phyloP scores from a whole-genome alignment of 306 rosid genomes.

The Trifolium repens region DNA sequence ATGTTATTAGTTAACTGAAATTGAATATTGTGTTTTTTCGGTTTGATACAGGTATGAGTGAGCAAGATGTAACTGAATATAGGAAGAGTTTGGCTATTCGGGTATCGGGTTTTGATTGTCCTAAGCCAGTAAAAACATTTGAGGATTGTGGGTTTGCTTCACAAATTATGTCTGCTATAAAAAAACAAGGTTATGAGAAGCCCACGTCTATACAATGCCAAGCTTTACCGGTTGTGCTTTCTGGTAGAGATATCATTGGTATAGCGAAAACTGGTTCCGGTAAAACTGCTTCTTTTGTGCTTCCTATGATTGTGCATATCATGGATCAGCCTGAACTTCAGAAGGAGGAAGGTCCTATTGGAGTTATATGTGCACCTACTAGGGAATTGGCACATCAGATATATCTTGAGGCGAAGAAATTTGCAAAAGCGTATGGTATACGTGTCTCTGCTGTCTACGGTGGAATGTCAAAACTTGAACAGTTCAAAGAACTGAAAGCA shows the following conservation, averaged over 20 bases:
- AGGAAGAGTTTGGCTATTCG: constrained; percentile 91
- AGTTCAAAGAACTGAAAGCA: constrained; percentile 95
- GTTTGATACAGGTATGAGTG: constrained; percentile 71
- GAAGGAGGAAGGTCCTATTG: constrained; percentile 99
- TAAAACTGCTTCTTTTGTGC: constrained; percentile 97
- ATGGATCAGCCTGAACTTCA: constrained; percentile 98
- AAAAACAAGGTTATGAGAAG: constrained; percentile 89
- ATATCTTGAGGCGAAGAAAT: constrained; percentile 84
- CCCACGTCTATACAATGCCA: constrained; percentile 95
- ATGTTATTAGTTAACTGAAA: constrained; percentile 5
- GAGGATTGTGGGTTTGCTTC: constrained; percentile 79
- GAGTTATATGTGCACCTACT: constrained; percentile 97
- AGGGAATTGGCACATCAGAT: constrained; percentile 96
- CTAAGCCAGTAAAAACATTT: constrained; percentile 82
- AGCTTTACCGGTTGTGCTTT: constrained; percentile 84
- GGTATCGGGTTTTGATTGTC: constrained; percentile 87
- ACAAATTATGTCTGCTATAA: constrained; percentile 85
- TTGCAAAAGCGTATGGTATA: constrained; percentile 76
- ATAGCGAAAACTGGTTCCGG: constrained; percentile 99
- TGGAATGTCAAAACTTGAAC: constrained; percentile 99
- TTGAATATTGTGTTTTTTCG: constrained; percentile 1
- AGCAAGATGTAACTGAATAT: constrained; percentile 81
- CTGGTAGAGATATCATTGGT: constrained; percentile 91
- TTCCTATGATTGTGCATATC: constrained; percentile 95
- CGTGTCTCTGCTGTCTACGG: constrained; percentile 94